Base-by-base conservation (phyloP, 768 basidiomycete species). In the Rhodotorula graminis region DNA sequence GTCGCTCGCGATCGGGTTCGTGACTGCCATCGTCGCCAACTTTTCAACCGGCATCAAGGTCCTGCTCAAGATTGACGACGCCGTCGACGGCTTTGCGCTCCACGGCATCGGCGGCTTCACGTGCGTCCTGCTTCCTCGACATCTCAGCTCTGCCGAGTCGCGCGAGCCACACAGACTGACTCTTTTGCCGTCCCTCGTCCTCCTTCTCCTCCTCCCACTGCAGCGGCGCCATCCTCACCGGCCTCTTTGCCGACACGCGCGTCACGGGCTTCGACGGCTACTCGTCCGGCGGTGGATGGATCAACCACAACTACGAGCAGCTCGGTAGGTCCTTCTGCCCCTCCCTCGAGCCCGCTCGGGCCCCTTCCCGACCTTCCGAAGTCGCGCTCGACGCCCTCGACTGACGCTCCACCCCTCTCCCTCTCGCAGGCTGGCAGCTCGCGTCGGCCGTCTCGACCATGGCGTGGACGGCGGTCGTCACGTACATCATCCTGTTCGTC, bases 21-120 rank as follows among this genome's bases (percentile, higher is more conserved):
- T 93, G 61, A 85, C 88, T 10, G 92, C 89, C 27, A 84, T 84
- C 16, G 81, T 87, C 25, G 89, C 89, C 81, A 94, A 94, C 81
- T 90, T 18, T 21, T 90, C 76, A 64, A 94, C 92, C 27, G 90
- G 91, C 81, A 73, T 78, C 64, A 78, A 67, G 62, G 67, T 73
- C 55, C 47, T 61, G 33, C 68, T 71, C 44, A 25, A 59, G 47
- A 67, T 70, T 66, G 93, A 96, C 79, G 93, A 95, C 78, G 88
- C 92, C 0, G 88, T 96, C 62, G 93, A 97, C 84, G 85, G 93
- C 58, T 94, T 92, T 80, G 92, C 93, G 27, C 88, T 91, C 77
- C 93, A 96, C 83, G 93, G 89, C 50, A 82, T 94, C 53, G 92
- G 91, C 14, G 91, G 92, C 37, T 86, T 91, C 53, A 81, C 90